Evolutionary conservation across 2,329 filamentous ascomycete genomes (phyloP).

Genomic region (Purpureocillium takamizusanense): DNA sequence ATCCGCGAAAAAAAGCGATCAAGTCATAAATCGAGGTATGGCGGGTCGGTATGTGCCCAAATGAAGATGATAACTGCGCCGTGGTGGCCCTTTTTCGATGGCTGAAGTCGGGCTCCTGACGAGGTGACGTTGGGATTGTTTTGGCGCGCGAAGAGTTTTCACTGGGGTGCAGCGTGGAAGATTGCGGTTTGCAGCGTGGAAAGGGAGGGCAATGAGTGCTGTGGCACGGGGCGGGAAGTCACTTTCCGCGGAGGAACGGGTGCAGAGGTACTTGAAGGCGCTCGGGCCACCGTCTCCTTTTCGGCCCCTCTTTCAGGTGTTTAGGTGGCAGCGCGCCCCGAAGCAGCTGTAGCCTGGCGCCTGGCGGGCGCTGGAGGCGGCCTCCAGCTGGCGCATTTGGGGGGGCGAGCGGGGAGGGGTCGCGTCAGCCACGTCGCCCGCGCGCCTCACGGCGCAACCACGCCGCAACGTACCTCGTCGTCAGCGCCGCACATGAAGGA

Average conservation of each 20-base stretch:
- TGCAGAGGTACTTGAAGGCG: constrained; percentile 18
- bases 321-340: constrained; percentile 7
- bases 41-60: constrained; percentile 38
- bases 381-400: neutral
- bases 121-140: constrained; percentile 49
- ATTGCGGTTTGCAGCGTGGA: constrained; percentile 6
- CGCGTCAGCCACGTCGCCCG: too few species aligned
- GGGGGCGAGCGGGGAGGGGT: too few species aligned
- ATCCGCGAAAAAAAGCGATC: constrained; percentile 55
- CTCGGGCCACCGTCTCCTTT: constrained; percentile 23
- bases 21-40: constrained; percentile 51
- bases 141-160: constrained; percentile 48
- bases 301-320: constrained; percentile 8
- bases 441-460: too few species aligned
- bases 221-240: constrained; percentile 7
- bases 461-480: too few species aligned
- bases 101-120: constrained; percentile 35
- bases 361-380: neutral
- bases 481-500: too few species aligned
- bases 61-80: constrained; percentile 41
- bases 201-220: constrained; percentile 4
- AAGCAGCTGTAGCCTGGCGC: neutral
- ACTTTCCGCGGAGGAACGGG: constrained; percentile 7
- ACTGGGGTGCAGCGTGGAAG: constrained; percentile 24
- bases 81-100: constrained; percentile 47